Base-by-base conservation (phyloP, 768 basidiomycete genomes). In the Suillus occidentalis region DNA sequence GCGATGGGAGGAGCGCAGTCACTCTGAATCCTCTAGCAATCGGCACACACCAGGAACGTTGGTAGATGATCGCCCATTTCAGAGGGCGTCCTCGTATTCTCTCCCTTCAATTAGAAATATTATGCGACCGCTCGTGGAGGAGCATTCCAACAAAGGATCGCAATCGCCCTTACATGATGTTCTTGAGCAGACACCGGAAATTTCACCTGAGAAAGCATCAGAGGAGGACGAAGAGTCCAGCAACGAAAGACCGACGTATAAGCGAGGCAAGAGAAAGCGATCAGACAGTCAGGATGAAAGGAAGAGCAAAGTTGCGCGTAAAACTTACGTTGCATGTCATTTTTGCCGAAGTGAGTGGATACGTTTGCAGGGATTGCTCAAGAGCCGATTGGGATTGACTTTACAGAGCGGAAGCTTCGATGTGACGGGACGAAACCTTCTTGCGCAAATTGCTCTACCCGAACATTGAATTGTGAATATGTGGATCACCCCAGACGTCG, bases 341-440 rank as follows among this genome's bases (percentile, higher is more conserved):
- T 91, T 91, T 74, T 93, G 91, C 79, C 82, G 91, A 83, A 83
- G 91, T 88, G 68, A 79, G 83, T 71, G 31, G 60, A 12, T 18
- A 16, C 36, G 20, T 42, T 58, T 55, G 56, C 25, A 18, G 14
- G 28, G 25, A 59, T 42, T 61, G 39, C n/a, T 31, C 39, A 60
- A 58, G 52, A 36, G 40, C 40, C 39, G 12, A 57, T 28, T 28
- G 39, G 22, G 8, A 39, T 22, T 42, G 13, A 42, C 34, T 22
- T 61, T 49, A 49, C 53, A 93, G 91, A 83, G 52, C 86, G 91
- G 62, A 93, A 93, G 75, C 84, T 93, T 63, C 82, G 85, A 31
- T 93, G 91, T 77, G 87, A 90, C 71, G 90, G 90, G 3, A 80
- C 75, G 2, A 82, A 79, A 67, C 91, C 91, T 37, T 74, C 78